These are phyloP conservation scores for Vigna radiata DNA, from an alignment of 306 rosid genomes.

Conservation along the genomic window DNA sequence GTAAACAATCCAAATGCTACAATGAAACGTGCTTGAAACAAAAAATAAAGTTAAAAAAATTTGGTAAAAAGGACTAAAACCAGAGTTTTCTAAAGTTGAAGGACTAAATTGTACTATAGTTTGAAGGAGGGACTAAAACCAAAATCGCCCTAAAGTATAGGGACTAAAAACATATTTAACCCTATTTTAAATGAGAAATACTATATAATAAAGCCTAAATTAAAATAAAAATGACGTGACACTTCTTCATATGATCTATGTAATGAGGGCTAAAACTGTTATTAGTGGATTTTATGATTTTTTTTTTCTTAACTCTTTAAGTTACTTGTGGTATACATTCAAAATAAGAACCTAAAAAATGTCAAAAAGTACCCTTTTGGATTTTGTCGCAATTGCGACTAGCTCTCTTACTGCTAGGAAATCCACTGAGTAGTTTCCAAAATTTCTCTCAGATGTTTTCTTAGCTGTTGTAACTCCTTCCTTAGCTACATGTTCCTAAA, in stretches of 20 bases:
- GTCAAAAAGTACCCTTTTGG: conserved; percentile 54
- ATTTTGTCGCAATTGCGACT: conserved; percentile 56
- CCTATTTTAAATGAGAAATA: too few species aligned
- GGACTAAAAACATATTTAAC: too few species aligned
- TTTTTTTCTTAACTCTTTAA: background rate
- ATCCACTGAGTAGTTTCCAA: conserved; percentile 53
- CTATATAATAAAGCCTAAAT: too few species aligned
- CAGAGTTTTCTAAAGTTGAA: too few species aligned
- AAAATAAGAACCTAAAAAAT: conserved; percentile 16
- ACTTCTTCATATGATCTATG: background rate
- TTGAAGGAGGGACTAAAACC: too few species aligned
- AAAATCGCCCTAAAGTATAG: too few species aligned
- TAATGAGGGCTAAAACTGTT: background rate
- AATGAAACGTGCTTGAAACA: too few species aligned
- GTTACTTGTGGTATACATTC: background rate
- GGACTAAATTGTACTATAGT: too few species aligned
- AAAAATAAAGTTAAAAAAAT: too few species aligned
- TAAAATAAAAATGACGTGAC: background rate
- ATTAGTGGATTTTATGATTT: background rate
- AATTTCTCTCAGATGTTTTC: conserved; percentile 55
- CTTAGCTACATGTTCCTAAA: conserved; percentile 77
- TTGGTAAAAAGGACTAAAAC: too few species aligned
- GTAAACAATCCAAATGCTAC: too few species aligned
- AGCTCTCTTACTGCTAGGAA: conserved; percentile 53
- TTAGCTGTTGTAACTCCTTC: conserved; percentile 54